phyloP scores from a whole-genome alignment of 2,329 filamentous ascomycete genomes.

The Sporothrix pallida region DNA sequence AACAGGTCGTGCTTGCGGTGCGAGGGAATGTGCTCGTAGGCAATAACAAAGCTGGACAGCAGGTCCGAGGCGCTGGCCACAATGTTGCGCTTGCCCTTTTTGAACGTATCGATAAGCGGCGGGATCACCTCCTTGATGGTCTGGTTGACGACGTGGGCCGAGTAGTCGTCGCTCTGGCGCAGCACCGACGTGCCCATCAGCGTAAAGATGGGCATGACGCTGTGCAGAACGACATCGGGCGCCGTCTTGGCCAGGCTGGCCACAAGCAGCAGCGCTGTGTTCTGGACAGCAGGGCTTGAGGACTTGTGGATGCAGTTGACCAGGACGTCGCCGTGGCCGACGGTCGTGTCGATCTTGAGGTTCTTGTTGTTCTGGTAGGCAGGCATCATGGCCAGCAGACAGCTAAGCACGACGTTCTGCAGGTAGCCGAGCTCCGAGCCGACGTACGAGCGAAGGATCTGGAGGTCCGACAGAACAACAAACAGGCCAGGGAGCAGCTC shows the following conservation, averaged over 20 bases:
- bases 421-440: conserved; percentile 89
- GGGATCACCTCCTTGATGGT: conserved; percentile 95
- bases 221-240: conserved; percentile 90
- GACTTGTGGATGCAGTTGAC: conserved; percentile 94
- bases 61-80: conserved; percentile 86
- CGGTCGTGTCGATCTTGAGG: conserved; percentile 74
- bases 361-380: conserved; percentile 67
- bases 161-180: conserved; percentile 94
- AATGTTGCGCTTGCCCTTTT: conserved; percentile 76
- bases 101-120: conserved; percentile 83
- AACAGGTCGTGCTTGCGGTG: conserved; percentile 85
- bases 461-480: conserved; percentile 81
- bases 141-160: conserved; percentile 91
- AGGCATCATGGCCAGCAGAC: conserved; percentile 82
- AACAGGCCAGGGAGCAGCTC: conserved; percentile 82
- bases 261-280: conserved; percentile 84
- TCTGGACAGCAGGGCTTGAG: conserved; percentile 90
- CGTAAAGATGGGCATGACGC: conserved; percentile 98
- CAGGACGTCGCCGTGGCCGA: conserved; percentile 85
- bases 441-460: conserved; percentile 79
- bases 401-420: conserved; percentile 81
- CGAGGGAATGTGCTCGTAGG: conserved; percentile 92
- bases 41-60: conserved; percentile 92
- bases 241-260: conserved; percentile 85
- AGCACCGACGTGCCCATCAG: conserved; percentile 95